Evolutionary conservation across 495 filamentous ascomycete species (phyloP).

Genomic region (Emericellopsis terricola): DNA sequence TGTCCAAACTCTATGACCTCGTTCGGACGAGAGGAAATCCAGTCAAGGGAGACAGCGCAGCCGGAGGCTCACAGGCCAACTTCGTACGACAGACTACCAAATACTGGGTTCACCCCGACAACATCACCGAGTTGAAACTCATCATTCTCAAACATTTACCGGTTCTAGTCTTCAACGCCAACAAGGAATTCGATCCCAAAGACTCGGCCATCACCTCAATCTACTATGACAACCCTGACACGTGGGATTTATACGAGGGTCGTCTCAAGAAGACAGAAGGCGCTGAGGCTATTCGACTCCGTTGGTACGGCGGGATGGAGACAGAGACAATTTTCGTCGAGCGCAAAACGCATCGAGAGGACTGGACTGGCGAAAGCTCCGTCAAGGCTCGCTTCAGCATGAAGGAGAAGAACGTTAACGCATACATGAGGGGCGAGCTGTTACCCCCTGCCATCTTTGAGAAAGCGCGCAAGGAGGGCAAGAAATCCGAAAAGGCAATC

Average conservation of each 20-base stretch:
- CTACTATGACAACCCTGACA: conserved; percentile 90
- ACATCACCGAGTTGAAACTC: conserved; percentile 94
- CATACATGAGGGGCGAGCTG: conserved; percentile 64
- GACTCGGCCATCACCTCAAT: conserved; percentile 95
- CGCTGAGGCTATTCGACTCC: conserved; percentile 85
- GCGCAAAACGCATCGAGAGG: conserved; percentile 93
- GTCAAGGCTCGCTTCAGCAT: conserved; percentile 90
- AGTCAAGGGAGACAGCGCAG: conserved; percentile 75
- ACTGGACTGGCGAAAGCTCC: conserved; percentile 98
- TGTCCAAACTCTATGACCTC: conserved; percentile 89
- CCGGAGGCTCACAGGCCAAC: conserved; percentile 83
- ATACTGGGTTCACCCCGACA: conserved; percentile 98
- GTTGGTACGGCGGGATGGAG: conserved; percentile 97
- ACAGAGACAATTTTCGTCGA: conserved; percentile 91
- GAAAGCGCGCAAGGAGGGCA: conserved; percentile 84
- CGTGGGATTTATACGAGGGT: conserved; percentile 84
- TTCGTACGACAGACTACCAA: conserved; percentile 97
- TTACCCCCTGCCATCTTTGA: conserved; percentile 75
- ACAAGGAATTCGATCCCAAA: conserved; percentile 80
- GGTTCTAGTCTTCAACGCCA: conserved; percentile 91
- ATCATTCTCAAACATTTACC: conserved; percentile 96
- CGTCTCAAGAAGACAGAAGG: conserved; percentile 95
- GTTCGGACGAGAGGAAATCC: conserved; percentile 87
- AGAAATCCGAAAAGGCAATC: conserved; percentile 80
- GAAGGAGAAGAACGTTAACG: conserved; percentile 95